These are phyloP conservation scores for Ophiostoma montium DNA, from an alignment of 2,329 filamentous ascomycete genomes.

Conservation along the genomic window DNA sequence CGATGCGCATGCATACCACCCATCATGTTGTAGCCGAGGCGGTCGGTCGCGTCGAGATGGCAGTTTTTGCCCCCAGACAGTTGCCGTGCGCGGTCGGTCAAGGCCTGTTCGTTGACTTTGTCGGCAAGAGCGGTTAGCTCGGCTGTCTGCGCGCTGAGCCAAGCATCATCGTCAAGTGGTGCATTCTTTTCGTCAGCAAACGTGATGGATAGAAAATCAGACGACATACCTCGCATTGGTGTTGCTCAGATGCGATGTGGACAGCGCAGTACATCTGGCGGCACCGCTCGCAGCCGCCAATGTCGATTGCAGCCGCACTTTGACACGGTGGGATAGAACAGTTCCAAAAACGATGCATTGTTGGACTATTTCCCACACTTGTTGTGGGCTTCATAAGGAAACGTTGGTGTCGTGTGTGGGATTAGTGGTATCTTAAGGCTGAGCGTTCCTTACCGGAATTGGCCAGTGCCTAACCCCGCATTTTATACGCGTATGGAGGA, in stretches of 20 bases:
- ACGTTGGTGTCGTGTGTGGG: no score
- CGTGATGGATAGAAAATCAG: no score
- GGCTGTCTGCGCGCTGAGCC: constrained; percentile 2
- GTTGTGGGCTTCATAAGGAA: no score
- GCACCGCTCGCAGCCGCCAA: neutral
- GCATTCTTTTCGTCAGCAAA: no score
- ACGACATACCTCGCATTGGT: neutral
- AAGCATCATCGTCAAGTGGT: constrained; percentile 7
- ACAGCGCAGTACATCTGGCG: neutral
- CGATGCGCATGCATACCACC: constrained; percentile 7
- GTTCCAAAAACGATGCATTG: neutral
- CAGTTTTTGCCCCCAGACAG: neutral
- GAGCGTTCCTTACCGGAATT: no score
- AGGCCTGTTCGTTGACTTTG: neutral
- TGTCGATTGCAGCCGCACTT: neutral
- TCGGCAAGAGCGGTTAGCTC: neutral
- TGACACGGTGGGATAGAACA: neutral
- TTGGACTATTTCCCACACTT: neutral
- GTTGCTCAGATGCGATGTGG: neutral
- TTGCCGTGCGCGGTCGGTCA: neutral
- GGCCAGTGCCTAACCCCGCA: no score
- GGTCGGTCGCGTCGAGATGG: neutral
- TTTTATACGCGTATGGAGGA: no score
- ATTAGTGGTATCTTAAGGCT: no score
- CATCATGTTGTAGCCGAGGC: constrained; percentile 1